Evolutionary conservation across 1,139 yeast genomes (phyloP).

Genomic region (Candida dubliniensis): DNA sequence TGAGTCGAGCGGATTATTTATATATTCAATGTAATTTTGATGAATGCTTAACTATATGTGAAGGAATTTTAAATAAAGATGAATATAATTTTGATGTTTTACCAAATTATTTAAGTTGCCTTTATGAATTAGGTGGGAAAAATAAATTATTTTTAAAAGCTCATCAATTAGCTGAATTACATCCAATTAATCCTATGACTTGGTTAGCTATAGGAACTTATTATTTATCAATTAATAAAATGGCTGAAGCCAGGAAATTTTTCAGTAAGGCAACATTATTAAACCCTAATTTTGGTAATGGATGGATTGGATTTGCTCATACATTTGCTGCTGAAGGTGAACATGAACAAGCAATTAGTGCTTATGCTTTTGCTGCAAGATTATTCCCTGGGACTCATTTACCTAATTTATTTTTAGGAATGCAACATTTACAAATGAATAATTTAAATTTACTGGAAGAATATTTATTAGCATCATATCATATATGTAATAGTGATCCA

Average conservation of each 20-base stretch:
- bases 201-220: constrained; percentile 95
- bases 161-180: constrained; percentile 82
- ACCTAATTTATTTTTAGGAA: constrained; percentile 88
- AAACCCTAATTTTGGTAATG: constrained; percentile 89
- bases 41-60: constrained; percentile 75
- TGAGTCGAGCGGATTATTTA: constrained; percentile 68
- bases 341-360: constrained; percentile 97
- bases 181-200: constrained; percentile 80
- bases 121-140: constrained; percentile 81
- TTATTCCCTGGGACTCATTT: constrained; percentile 92
- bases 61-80: constrained; percentile 59
- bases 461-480: constrained; percentile 72
- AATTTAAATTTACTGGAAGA: constrained; percentile 84
- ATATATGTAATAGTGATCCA: constrained; percentile 84
- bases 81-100: constrained; percentile 69
- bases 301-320: constrained; percentile 99
- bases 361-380: constrained; percentile 93
- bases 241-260: constrained; percentile 80
- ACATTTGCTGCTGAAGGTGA: constrained; percentile 98
- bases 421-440: constrained; percentile 91
- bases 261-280: constrained; percentile 88
- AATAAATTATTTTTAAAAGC: constrained; percentile 79
- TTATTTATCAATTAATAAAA: constrained; percentile 71
- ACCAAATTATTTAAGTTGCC: constrained; percentile 80
- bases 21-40: constrained; percentile 80